Percentiles rank a stretch among this genome's conserved stretches.
These are phyloP conservation scores for Psilocybe tampanensis DNA, from an alignment of 768 basidiomycete genomes.

Conservation along the genomic window DNA sequence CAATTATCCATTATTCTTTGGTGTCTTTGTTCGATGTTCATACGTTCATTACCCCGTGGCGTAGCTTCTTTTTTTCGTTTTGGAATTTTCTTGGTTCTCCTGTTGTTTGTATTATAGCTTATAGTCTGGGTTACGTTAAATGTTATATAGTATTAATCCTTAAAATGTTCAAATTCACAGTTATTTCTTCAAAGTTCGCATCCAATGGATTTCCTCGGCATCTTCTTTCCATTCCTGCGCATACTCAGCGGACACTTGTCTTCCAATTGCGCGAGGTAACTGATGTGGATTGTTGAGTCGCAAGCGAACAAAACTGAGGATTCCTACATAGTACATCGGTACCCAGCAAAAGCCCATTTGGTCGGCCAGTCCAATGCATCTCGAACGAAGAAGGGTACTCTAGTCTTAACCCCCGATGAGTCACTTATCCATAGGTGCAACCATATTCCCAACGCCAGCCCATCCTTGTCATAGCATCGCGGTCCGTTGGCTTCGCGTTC, in stretches of 20 bases:
- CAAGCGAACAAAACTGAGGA: slow-evolving; percentile 92
- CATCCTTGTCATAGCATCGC: slow-evolving; percentile 74
- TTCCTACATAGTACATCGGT: slow-evolving; percentile 99
- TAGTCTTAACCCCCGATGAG: slow-evolving; percentile 98
- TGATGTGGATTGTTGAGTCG: slow-evolving; percentile 98
- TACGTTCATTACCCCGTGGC: no score
- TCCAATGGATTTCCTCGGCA: slow-evolving; percentile 98
- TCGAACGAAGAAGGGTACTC: slow-evolving; percentile 78
- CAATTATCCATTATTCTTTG: no score
- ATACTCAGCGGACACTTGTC: slow-evolving; percentile 91
- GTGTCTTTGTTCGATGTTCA: no score
- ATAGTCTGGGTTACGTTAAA: no score
- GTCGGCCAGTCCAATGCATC: slow-evolving; percentile 91
- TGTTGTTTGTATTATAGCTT: no score
- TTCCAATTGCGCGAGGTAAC: slow-evolving; percentile 89
- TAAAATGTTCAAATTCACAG: slow-evolving; percentile 95
- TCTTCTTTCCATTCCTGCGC: slow-evolving; percentile 99
- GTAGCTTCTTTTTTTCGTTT: no score
- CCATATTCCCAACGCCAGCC: slow-evolving; percentile 93
- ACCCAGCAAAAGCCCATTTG: slow-evolving; percentile 98
- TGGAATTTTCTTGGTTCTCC: no score
- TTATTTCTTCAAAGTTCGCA: slow-evolving; percentile 99
- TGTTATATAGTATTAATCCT: slow-evolving; percentile 94
- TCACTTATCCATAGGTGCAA: slow-evolving; percentile 99
- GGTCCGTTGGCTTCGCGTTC: slow-evolving; percentile 89